phyloP scores from a whole-genome alignment of 805 yeast species.

The Starmerella bombicola region DNA sequence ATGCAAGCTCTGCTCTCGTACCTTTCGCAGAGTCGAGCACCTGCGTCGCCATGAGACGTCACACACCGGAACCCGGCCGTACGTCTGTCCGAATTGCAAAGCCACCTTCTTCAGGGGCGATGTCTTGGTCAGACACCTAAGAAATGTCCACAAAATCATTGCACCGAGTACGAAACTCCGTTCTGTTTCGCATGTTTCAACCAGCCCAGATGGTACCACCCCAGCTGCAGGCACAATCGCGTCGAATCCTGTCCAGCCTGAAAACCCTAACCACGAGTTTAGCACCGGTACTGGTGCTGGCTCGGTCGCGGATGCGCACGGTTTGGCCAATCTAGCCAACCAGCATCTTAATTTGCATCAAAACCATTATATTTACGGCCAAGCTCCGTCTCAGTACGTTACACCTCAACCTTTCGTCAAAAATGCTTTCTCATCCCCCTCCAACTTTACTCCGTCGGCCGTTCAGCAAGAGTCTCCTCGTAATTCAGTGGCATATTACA shows the following conservation, averaged over 20 bases:
- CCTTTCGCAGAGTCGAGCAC: constrained; percentile 11
- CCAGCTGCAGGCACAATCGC: constrained; percentile 4
- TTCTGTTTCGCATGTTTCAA: not conserved
- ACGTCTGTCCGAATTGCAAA: constrained; percentile 3
- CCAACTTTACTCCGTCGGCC: not conserved
- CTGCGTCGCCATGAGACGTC: constrained; percentile 11
- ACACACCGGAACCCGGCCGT: constrained; percentile 9
- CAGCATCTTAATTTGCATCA: not conserved
- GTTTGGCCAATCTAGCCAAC: too few species aligned
- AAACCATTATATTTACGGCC: not conserved
- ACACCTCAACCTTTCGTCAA: not conserved
- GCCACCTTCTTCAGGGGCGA: constrained; percentile 12
- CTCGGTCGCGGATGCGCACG: not conserved
- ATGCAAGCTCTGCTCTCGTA: constrained; percentile 5
- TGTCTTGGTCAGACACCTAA: constrained; percentile 7
- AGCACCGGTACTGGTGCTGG: not conserved
- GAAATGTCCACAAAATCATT: constrained; percentile 8
- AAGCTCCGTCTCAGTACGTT: not conserved
- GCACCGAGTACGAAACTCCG: constrained; percentile 4
- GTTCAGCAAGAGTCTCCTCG: not conserved
- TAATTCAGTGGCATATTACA: not conserved
- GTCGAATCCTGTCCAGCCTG: not conserved
- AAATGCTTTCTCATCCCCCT: not conserved
- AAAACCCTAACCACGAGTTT: not conserved
- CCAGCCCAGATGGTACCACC: not conserved